These are phyloP conservation scores for Tetragonia tetragonoides DNA, from an alignment of 148 eudicot genomes.

Conservation along the genomic window DNA sequence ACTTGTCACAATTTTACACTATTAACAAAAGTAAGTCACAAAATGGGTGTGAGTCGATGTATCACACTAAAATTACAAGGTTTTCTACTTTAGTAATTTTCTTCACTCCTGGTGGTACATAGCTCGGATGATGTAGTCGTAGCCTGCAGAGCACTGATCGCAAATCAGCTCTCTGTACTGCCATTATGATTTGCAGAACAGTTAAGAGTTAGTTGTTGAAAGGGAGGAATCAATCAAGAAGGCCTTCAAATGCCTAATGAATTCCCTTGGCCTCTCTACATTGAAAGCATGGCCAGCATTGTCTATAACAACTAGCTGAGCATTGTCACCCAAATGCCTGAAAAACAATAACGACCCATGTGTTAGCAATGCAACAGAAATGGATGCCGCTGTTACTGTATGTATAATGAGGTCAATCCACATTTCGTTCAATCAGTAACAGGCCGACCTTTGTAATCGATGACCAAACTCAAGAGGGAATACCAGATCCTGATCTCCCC, in stretches of 20 bases:
- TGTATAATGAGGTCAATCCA: too few species aligned
- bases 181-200: slow-evolving; percentile 5
- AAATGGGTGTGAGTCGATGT: too few species aligned
- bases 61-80: too few species aligned
- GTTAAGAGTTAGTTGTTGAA: not conserved
- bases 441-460: slow-evolving; percentile 58
- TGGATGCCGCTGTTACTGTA: too few species aligned
- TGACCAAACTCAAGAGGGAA: slow-evolving; percentile 73
- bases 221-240: slow-evolving; percentile 39
- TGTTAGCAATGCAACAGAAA: too few species aligned
- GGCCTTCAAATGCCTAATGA: slow-evolving; percentile 47
- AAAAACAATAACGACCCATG: slow-evolving; percentile 3
- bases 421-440: not conserved
- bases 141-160: not conserved
- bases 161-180: not conserved
- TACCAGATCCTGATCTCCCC: slow-evolving; percentile 83
- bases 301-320: slow-evolving; percentile 52
- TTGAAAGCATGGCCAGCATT: slow-evolving; percentile 68
- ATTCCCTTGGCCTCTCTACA: slow-evolving; percentile 62
- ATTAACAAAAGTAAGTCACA: too few species aligned
- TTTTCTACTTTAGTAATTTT: not conserved
- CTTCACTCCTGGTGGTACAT: not conserved
- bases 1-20: too few species aligned
- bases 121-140: not conserved
- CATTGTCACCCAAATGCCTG: slow-evolving; percentile 81